A percentile compares a stretch with the other conserved stretches of the same genome.
Conservation (phyloP, 2,329 filamentous ascomycete species). For the Rutstroemia sydowiana region DNA sequence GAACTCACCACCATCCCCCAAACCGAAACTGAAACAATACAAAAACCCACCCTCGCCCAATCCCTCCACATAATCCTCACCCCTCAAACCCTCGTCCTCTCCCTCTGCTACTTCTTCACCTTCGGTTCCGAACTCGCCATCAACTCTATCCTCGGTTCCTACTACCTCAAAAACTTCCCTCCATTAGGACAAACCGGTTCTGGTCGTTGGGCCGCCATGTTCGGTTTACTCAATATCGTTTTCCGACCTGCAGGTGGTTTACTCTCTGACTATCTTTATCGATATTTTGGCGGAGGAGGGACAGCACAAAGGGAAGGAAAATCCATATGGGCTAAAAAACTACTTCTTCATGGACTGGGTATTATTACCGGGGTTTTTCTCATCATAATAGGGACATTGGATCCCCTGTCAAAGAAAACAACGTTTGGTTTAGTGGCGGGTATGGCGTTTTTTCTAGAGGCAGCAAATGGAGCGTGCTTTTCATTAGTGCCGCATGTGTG, state of each 20-base stretch:
- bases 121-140: constrained; percentile 58
- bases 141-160: constrained; percentile 51
- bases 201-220: constrained; percentile 63
- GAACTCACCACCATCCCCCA: constrained; percentile 47
- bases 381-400: constrained; percentile 53
- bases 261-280: constrained; percentile 37
- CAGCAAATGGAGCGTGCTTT: constrained; percentile 81
- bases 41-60: constrained; percentile 49
- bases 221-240: constrained; percentile 65
- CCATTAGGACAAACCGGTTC: constrained; percentile 47
- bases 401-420: constrained; percentile 53
- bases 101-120: constrained; percentile 53
- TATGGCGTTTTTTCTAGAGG: constrained; percentile 76
- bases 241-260: constrained; percentile 60
- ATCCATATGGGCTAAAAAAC: constrained; percentile 57
- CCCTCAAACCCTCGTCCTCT: constrained; percentile 47
- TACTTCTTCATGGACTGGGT: constrained; percentile 48
- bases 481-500: constrained; percentile 81
- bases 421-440: constrained; percentile 73
- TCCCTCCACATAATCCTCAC: constrained; percentile 40
- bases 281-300: constrained; percentile 29
- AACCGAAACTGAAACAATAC: constrained; percentile 43
- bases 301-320: too few species aligned
- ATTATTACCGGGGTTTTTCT: constrained; percentile 51
- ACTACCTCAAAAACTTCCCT: constrained; percentile 54